Base-by-base conservation (phyloP, 129 eudicot genomes). In the Erigeron canadensis region DNA sequence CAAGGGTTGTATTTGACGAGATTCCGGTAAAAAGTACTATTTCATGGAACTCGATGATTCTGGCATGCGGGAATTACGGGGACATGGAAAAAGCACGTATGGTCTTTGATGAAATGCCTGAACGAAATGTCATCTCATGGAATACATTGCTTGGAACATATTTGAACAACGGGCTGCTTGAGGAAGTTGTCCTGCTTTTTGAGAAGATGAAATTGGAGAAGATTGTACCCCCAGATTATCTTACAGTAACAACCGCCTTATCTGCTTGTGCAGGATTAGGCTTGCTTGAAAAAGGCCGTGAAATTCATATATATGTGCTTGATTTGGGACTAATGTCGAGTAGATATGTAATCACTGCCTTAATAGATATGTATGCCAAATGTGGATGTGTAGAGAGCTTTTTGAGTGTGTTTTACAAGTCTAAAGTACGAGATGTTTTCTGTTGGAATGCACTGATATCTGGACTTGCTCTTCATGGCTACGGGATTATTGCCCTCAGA, bases 301-400 rank as follows among this genome's bases (percentile, higher is more conserved):
- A 74, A 69, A 18, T 79, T 12, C 84, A 85, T 21, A 16, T 70
- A 5, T 79, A 79, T 40, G 82, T 81, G n/a, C 47, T 73, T 8
- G 71, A 65, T 68, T 40, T 43, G 43, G 70, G 67, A 1, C 70
- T 79, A n/a, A 39, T 75, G 4, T 75, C 65, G 12, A 75, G 77
- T 63, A 69, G 54, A 18, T 80, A 75, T 42, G 81, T 85, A 16
- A 23, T 55, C 5, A 78, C 84, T 63, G 63, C 86, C 5, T 45
- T 85, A 15, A 79, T 85, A 34, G 82, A 82, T 60, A 79, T 85
- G 86, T 85, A 85, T 57, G 84, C 86, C 37, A 83, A 86, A 53
- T 86, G 91, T 70, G 88, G 88, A 46, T 77, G 82, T 43, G 11
- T 86, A 15, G 47, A 65, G 38, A 75, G 74, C 62, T 74, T 83